A percentile compares a stretch with the other conserved stretches of the same genome.
Evolutionary conservation across 1,284 basidiomycete genomes (phyloP).

Genomic region (Porodaedalea pini): DNA sequence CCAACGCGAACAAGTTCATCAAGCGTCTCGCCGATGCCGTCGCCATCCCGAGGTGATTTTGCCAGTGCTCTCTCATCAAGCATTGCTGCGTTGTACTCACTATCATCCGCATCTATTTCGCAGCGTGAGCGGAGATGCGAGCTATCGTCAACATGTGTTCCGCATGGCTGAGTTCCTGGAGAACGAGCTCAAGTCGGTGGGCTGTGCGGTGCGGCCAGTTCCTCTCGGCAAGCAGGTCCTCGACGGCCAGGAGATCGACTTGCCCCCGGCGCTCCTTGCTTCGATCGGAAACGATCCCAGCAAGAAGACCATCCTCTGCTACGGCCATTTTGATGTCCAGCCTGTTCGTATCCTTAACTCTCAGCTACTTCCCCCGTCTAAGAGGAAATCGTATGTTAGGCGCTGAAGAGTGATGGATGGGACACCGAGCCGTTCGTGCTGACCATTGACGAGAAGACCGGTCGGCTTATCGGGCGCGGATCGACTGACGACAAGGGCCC

Average conservation of each 20-base stretch:
- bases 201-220: slow-evolving; percentile 70
- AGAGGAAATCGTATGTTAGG: slow-evolving; percentile 21
- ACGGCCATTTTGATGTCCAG: slow-evolving; percentile 89
- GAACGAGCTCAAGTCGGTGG: slow-evolving; percentile 65
- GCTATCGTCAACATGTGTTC: slow-evolving; percentile 72
- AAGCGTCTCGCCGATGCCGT: slow-evolving; percentile 80
- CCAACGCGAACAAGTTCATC: slow-evolving; percentile 73
- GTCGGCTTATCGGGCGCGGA: slow-evolving; percentile 84
- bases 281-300: slow-evolving; percentile 77
- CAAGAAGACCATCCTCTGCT: slow-evolving; percentile 91
- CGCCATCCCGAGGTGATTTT: slow-evolving; percentile 81
- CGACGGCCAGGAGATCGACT: slow-evolving; percentile 72
- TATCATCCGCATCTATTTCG: not conserved
- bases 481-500: slow-evolving; percentile 94
- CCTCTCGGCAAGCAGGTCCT: slow-evolving; percentile 82
- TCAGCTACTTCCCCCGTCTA: not conserved
- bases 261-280: slow-evolving; percentile 89
- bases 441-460: slow-evolving; percentile 62
- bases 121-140: slow-evolving; percentile 66
- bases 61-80: not conserved
- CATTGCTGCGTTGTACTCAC: not conserved
- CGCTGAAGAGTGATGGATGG: slow-evolving; percentile 83
- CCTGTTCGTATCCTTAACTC: slow-evolving; percentile 48
- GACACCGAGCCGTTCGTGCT: slow-evolving; percentile 88
- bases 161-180: slow-evolving; percentile 83